Percentiles rank a stretch among this genome's conserved stretches.
These are phyloP conservation scores for Tolypocladium nubicola DNA, from an alignment of 2,329 filamentous ascomycete genomes.

Conservation along the genomic window DNA sequence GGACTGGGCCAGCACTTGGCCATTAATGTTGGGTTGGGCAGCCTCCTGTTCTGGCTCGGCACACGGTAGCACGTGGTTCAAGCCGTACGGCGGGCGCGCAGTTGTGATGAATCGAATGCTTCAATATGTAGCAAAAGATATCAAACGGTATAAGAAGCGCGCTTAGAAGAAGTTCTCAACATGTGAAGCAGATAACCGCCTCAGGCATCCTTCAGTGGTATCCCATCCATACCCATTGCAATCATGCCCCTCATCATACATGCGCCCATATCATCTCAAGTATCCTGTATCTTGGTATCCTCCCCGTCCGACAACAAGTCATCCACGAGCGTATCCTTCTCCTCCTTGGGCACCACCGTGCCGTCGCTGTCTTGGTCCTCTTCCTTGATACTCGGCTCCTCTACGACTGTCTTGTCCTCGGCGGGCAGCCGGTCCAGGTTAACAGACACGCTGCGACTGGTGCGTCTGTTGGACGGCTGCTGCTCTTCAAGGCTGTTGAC, in stretches of 20 bases:
- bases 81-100: too few relatives aligned
- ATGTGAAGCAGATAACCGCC: background rate
- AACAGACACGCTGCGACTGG: conserved; percentile 34
- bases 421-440: conserved; percentile 15
- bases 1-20: conserved; percentile 67
- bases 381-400: conserved; percentile 36
- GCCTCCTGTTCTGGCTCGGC: conserved; percentile 45
- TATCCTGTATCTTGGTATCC: conserved; percentile 20
- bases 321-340: conserved; percentile 25
- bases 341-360: conserved; percentile 19
- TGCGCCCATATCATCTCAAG: conserved; percentile 6
- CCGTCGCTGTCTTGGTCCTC: conserved; percentile 31
- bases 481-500: conserved; percentile 47
- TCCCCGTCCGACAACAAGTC: conserved; percentile 31
- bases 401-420: conserved; percentile 28
- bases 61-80: conserved; percentile 5
- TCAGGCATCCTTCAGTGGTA: background rate
- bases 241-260: conserved; percentile 1
- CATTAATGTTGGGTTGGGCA: conserved; percentile 56
- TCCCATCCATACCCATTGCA: background rate
- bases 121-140: background rate
- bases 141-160: background rate
- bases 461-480: conserved; percentile 24
- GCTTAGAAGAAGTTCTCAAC: background rate
- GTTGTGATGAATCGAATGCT: background rate